Evolutionary conservation across 2,329 filamentous ascomycete genomes (phyloP), one percentile per base, ranked within the genome.

Genomic region (Cladophialophora carrionii): DNA sequence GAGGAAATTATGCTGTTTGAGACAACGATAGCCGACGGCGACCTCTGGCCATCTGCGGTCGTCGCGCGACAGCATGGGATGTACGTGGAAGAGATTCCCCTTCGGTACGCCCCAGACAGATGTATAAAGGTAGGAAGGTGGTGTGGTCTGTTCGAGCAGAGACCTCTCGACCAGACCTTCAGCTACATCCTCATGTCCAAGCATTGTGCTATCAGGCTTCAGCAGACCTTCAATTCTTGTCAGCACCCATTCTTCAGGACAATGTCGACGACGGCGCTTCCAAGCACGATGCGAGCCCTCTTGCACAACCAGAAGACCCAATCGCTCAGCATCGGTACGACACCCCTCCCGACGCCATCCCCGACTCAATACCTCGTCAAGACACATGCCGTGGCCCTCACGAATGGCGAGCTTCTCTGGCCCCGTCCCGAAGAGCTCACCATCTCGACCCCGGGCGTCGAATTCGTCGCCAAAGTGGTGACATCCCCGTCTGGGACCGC

Each of bases 361-460:
- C 53, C 67, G 3, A 66, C 64, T 26, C 74, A 78, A 63, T 75
- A 81, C 68, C 74, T 81, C 22, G 76, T 83, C 72, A 74, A 74
- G 53, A 74, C 78, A 4, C 74, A 78, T 57, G 70, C 77, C 56
- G 74, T 74, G 37, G 76, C 78, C 6, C 74, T 80, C 14, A 80
- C 77, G 48, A 73, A 76, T 2, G 76, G 77, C 14, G 81, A 82
- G 66, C 76, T 82, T 10, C 72, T 74, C 68, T 82, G 80, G 81
- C 74, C 78, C 1, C 64, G 67, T 17, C 69, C 69, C 14, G 55
- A 61, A n/a, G 71, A 73, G 29, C 43, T 65, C 17, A 72, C 68
- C 32, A 61, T 71, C 10, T 71, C 76, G 9, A 73, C 80, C 29
- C 80, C 79, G 1, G 78, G 78, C 65, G 76, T 76, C 54, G 80